A percentile compares a stretch with the other conserved stretches of the same genome.
phyloP scores from a whole-genome alignment of 768 basidiomycete genomes.

The Amanita muscaria region DNA sequence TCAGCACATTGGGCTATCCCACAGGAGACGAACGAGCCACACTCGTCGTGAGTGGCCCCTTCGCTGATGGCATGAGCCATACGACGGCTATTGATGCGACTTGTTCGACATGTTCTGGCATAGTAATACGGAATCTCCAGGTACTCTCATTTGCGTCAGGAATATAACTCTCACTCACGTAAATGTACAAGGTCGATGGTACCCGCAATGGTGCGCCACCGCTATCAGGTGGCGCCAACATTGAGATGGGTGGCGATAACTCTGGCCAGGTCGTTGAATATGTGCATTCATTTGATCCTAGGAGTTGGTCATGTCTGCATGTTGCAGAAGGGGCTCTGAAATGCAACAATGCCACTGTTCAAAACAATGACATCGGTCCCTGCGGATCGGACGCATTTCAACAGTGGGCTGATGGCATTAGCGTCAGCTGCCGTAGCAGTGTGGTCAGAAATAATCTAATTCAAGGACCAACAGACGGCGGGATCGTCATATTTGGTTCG shows the following conservation, averaged over 20 bases:
- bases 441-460: constrained; percentile 62
- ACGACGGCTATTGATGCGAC: constrained; percentile 66
- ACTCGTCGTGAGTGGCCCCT: constrained; percentile 59
- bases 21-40: constrained; percentile 57
- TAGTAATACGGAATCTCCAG: constrained; percentile 66
- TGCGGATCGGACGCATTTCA: constrained; percentile 56
- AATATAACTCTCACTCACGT: neutral
- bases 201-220: constrained; percentile 47
- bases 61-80: constrained; percentile 53
- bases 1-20: constrained; percentile 73
- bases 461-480: constrained; percentile 69
- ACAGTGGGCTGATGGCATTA: constrained; percentile 81
- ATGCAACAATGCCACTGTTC: constrained; percentile 57
- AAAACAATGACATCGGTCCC: constrained; percentile 81
- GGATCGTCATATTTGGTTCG: constrained; percentile 69
- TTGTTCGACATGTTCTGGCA: constrained; percentile 48
- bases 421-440: constrained; percentile 56
- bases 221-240: constrained; percentile 60
- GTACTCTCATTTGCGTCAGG: constrained; percentile 20
- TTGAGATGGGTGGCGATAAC: constrained; percentile 78
- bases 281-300: constrained; percentile 67
- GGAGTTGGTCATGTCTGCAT: constrained; percentile 81
- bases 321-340: constrained; percentile 56
- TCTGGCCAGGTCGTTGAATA: constrained; percentile 67
- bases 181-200: constrained; percentile 54